Percentiles rank a stretch among this genome's conserved stretches.
Conservation (phyloP, 495 filamentous ascomycete species). For the Tuber magnatum region DNA sequence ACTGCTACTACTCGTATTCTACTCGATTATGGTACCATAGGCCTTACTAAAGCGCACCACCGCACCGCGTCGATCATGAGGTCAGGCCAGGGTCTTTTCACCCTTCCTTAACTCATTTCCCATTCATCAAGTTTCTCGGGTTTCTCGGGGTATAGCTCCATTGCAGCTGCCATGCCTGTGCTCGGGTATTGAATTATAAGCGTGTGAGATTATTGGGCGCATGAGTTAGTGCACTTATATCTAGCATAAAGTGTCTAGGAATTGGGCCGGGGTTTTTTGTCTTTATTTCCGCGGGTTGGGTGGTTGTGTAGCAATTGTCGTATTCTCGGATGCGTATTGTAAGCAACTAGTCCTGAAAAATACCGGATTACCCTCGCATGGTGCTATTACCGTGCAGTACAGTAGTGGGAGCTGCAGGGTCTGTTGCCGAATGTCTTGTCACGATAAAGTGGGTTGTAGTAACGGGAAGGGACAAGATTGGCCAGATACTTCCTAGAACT, state of each 20-base stretch:
- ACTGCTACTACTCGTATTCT: background rate
- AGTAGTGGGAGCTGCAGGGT: background rate
- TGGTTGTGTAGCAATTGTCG: too few relatives aligned
- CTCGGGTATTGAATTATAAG: background rate
- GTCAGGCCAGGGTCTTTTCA: background rate
- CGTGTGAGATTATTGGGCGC: background rate
- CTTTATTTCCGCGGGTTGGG: too few relatives aligned
- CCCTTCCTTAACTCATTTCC: background rate
- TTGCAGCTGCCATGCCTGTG: background rate
- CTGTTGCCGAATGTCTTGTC: background rate
- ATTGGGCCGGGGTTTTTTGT: too few relatives aligned
- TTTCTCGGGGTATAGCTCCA: background rate
- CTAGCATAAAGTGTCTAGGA: too few relatives aligned
- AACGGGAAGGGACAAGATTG: background rate
- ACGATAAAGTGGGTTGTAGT: background rate
- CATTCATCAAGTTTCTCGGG: background rate
- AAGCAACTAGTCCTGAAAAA: background rate
- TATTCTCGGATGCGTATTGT: too few relatives aligned
- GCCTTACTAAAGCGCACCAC: background rate
- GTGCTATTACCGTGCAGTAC: too few relatives aligned
- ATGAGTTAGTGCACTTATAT: background rate
- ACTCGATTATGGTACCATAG: background rate
- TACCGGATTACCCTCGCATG: background rate
- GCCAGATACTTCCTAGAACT: background rate
- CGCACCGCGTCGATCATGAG: background rate